phyloP scores from a whole-genome alignment of 768 basidiomycete genomes.

The Boletus sensibilis region DNA sequence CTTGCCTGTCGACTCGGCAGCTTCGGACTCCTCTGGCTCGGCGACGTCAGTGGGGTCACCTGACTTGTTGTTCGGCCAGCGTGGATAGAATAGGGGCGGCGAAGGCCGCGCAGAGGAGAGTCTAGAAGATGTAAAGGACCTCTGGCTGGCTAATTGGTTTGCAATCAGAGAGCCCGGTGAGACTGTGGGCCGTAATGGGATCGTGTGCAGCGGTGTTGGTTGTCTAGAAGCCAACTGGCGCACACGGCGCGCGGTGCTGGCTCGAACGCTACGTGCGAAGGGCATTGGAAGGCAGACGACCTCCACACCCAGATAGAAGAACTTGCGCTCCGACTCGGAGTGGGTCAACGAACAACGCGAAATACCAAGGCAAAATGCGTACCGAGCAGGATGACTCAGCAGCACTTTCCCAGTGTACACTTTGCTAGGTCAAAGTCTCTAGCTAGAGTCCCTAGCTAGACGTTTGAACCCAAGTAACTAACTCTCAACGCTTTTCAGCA shows the following conservation, averaged over 20 bases:
- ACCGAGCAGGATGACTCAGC: constrained; percentile 17
- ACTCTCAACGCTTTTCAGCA: no score
- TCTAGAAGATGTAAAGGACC: constrained; percentile 29
- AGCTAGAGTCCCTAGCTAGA: no score
- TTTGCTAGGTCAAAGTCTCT: no score
- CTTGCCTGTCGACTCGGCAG: constrained; percentile 20
- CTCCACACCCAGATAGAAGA: constrained; percentile 15
- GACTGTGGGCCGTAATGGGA: constrained; percentile 7
- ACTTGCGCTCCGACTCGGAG: neutral
- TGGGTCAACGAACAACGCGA: neutral
- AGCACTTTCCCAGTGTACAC: neutral
- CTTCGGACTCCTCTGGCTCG: constrained; percentile 26
- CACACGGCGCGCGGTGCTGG: constrained; percentile 8
- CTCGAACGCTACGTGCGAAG: constrained; percentile 21
- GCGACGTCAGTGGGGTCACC: constrained; percentile 24
- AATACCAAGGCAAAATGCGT: constrained; percentile 1
- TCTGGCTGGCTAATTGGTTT: constrained; percentile 12
- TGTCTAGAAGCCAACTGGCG: constrained; percentile 13
- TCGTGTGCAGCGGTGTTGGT: constrained; percentile 10
- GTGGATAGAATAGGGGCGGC: constrained; percentile 33
- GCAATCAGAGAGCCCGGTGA: constrained; percentile 4
- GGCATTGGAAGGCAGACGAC: constrained; percentile 23
- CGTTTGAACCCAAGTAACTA: no score
- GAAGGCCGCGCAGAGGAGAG: constrained; percentile 30
- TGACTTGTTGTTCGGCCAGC: constrained; percentile 40